Evolutionary conservation across 2,329 filamentous ascomycete genomes (phyloP).

Genomic region (Ophiocordyceps polyrhachis-furcata): DNA sequence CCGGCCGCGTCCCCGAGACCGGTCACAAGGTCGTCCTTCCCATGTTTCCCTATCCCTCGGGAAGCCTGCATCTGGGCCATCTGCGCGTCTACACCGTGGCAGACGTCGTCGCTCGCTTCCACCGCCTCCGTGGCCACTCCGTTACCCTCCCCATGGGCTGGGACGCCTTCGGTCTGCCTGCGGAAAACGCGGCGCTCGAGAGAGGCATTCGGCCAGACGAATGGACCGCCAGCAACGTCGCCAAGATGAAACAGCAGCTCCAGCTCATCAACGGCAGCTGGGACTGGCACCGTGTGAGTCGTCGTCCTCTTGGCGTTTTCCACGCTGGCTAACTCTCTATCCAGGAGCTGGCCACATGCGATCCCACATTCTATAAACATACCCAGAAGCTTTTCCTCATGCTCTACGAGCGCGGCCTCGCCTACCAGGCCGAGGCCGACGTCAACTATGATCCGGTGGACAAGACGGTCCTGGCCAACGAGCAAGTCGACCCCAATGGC

Average conservation of each 20-base stretch:
- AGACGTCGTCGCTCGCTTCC: constrained; percentile 64
- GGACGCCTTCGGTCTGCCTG: constrained; percentile 82
- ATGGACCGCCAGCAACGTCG: constrained; percentile 71
- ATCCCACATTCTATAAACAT: constrained; percentile 74
- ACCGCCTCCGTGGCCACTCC: constrained; percentile 51
- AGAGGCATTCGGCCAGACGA: constrained; percentile 55
- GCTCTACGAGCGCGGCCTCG: constrained; percentile 54
- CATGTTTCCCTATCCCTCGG: constrained; percentile 90
- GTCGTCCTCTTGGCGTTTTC: constrained; percentile 10
- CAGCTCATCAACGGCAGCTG: constrained; percentile 62
- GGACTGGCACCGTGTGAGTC: constrained; percentile 61
- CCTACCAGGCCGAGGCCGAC: constrained; percentile 65
- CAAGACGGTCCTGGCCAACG: constrained; percentile 76
- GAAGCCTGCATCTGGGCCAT: constrained; percentile 71
- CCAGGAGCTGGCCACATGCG: constrained; percentile 69
- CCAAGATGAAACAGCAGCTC: constrained; percentile 69
- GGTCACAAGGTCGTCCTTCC: constrained; percentile 53
- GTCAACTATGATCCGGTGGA: constrained; percentile 88
- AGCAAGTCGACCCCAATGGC: constrained; percentile 78
- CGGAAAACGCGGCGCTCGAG: constrained; percentile 82
- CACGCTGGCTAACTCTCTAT: not conserved
- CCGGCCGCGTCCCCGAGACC: constrained; percentile 7
- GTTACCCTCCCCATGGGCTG: constrained; percentile 85
- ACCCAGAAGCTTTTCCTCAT: constrained; percentile 73
- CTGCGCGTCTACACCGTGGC: constrained; percentile 81